Conservation (phyloP, 2,329 filamentous ascomycete species). For the Cryphonectria carpinicola region DNA sequence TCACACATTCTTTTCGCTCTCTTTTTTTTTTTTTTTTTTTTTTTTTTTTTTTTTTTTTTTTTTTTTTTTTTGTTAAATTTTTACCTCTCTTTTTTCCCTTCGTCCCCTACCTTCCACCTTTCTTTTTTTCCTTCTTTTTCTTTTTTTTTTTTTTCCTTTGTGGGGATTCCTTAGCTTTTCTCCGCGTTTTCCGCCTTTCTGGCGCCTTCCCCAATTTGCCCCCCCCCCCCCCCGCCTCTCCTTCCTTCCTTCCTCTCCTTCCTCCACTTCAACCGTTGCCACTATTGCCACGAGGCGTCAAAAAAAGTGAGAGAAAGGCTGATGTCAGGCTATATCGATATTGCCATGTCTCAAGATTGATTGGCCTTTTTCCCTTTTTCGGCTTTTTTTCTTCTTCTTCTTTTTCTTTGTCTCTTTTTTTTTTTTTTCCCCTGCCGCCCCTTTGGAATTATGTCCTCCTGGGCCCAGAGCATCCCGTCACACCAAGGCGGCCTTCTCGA, state of each 20-base stretch:
- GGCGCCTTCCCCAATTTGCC: too few species aligned
- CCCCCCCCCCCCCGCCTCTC: too few species aligned
- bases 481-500: conserved; percentile 21
- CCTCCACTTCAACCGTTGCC: neutral
- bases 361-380: conserved; percentile 1
- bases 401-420: too few species aligned
- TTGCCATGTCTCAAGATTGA: conserved; percentile 10
- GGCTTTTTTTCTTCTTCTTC: neutral
- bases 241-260: neutral
- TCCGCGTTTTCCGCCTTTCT: neutral
- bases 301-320: neutral
- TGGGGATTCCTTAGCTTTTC: neutral
- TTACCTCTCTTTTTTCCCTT: too few species aligned
- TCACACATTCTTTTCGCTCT: too few species aligned
- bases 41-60: too few species aligned
- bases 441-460: conserved; percentile 15
- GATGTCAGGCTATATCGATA: neutral
- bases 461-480: conserved; percentile 19
- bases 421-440: neutral
- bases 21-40: neutral
- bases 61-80: too few species aligned
- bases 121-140: too few species aligned
- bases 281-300: neutral
- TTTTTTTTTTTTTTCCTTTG: neutral
- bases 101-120: too few species aligned